A percentile compares a stretch with the other conserved stretches of the same genome.
Evolutionary conservation across 2,329 filamentous ascomycete species (phyloP).

Genomic region (Diaporthe ilicicola): DNA sequence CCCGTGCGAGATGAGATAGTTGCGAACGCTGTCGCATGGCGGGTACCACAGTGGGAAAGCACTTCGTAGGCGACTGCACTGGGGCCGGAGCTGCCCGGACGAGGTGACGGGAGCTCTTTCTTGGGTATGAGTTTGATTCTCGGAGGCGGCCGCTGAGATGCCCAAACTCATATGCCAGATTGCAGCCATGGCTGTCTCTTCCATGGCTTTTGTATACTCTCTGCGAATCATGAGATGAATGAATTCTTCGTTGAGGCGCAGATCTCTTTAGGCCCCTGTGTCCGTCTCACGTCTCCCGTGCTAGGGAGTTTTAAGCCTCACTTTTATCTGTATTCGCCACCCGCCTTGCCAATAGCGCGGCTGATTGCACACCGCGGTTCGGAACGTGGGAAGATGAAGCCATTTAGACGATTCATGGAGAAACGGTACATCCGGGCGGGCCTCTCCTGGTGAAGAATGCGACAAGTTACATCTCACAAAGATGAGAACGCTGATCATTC

Average conservation of each 20-base stretch:
- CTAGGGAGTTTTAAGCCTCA: background rate
- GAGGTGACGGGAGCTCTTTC: background rate
- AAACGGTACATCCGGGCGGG: background rate
- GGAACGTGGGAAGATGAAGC: background rate
- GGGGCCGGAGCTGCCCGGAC: constrained; percentile 6
- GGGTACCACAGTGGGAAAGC: background rate
- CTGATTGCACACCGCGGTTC: background rate
- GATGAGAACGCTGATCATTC: constrained; percentile 7
- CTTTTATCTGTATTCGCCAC: background rate
- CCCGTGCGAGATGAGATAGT: background rate
- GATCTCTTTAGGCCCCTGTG: background rate
- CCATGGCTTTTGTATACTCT: background rate
- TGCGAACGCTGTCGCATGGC: background rate
- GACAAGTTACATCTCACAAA: constrained; percentile 6
- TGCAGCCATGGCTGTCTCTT: background rate
- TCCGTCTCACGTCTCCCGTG: background rate
- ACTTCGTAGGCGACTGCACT: background rate
- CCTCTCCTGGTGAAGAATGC: background rate
- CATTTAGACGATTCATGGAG: background rate
- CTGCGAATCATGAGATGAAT: too few relatives aligned
- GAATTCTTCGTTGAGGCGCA: background rate
- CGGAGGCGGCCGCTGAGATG: constrained; percentile 10
- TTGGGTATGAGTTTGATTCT: background rate
- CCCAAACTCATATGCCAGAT: background rate
- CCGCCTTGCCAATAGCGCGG: background rate